A percentile compares a stretch with the other conserved stretches of the same genome.
Conservation (phyloP, 306 rosid genomes). For the Ziziphus jujuba region DNA sequence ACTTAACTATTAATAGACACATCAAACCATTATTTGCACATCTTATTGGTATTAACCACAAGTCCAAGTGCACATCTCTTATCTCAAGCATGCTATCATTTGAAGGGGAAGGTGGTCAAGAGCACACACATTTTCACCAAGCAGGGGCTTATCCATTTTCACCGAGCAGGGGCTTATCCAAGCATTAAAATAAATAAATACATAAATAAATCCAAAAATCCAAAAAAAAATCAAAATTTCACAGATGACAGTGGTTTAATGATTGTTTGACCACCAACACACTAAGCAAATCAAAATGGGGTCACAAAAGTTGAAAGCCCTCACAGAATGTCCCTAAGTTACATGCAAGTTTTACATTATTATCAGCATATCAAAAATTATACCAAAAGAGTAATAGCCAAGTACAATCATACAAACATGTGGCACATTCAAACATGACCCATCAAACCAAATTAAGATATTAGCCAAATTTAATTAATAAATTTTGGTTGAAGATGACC, state of each 20-base stretch:
- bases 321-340: slow-evolving; percentile 1
- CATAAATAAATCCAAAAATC: too few species aligned
- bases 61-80: neutral
- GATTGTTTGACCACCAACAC: too few species aligned
- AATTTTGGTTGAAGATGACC: neutral
- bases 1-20: too few species aligned
- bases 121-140: too few species aligned
- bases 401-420: slow-evolving; percentile 1
- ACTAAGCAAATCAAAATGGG: neutral
- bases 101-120: neutral
- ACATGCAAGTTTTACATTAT: neutral
- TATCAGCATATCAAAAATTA: neutral
- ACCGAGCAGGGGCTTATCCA: too few species aligned
- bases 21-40: neutral
- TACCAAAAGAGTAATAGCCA: neutral
- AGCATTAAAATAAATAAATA: too few species aligned
- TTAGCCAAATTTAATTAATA: neutral
- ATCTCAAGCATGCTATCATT: too few species aligned
- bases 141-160: too few species aligned
- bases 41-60: neutral
- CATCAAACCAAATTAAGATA: slow-evolving; percentile 9
- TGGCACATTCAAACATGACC: neutral
- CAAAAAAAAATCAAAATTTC: too few species aligned
- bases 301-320: neutral
- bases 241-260: too few species aligned